Evolutionary conservation across 257 asterid species (phyloP), one percentile per base, ranked within the genome.

Genomic region (Nyctanthes arbortristis): DNA sequence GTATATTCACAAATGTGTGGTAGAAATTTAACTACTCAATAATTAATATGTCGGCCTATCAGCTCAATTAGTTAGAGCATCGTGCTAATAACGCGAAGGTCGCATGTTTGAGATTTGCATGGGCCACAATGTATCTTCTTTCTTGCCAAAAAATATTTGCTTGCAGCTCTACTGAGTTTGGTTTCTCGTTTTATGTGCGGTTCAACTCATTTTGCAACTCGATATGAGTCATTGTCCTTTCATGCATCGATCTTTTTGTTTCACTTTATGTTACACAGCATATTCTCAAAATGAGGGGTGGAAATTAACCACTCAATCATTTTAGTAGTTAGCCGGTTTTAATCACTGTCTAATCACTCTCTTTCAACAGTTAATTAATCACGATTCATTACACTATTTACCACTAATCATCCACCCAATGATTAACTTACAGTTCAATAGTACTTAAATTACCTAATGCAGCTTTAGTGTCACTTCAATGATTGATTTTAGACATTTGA

Each of bases 1-100:
- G n/a, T n/a, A n/a, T n/a, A n/a, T n/a, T n/a, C n/a, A n/a, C n/a
- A n/a, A n/a, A n/a, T n/a, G n/a, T n/a, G n/a, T n/a, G n/a, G n/a
- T n/a, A n/a, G n/a, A n/a, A n/a, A n/a, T n/a, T n/a, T n/a, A n/a
- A n/a, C n/a, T n/a, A n/a, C n/a, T n/a, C n/a, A n/a, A n/a, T n/a
- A n/a, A n/a, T n/a, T n/a, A n/a, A n/a, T n/a, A n/a, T n/a, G n/a
- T n/a, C n/a, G 74, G 66, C 72, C 71, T 40, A 67, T 74, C 68
- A 74, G 70, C 79, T 74, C 79, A 74, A 74, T 52, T 74, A 74
- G 79, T 74, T 74, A 68, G 79, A 74, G 74, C 74, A 66, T 74
- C 79, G 74, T 74, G 79, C 74, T 68, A 73, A 74, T 74, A 74
- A 74, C 73, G 70, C 66, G 74, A 68, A 74, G 74, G 74, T 74